Evolutionary conservation across 257 asterid genomes (phyloP), one percentile per base, ranked within the genome.

Genomic region (Mentha longifolia): DNA sequence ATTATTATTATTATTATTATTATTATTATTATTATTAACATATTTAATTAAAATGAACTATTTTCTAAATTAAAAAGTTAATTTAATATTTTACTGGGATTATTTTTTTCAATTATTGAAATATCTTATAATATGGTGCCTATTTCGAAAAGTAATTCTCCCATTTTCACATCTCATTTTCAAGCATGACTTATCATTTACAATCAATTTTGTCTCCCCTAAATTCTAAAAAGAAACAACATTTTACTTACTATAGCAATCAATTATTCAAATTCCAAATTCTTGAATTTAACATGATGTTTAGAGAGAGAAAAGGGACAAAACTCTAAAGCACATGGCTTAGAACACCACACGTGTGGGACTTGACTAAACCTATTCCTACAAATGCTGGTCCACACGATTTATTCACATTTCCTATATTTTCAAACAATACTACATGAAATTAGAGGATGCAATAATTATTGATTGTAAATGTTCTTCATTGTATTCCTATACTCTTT

Each of bases 291-390:
- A 28, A 3, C 51, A 14, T 50, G 17, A 69, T 37, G 52, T 61
- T 64, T 54, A 9, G 52, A 37, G 33, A 33, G 17, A 46, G 56
- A 30, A 55, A 70, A 63, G 56, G 65, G 20, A 57, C 80, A 71
- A 71, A 56, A 74, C 69, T 78, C 67, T 22, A 35, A 49, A 43
- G 59, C 80, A 79, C 80, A 79, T 79, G 83, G 77, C 43, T 58
- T 28, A 58, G 55, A 75, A 79, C 83, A 71, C 52, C 68, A 75
- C 80, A 75, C 80, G 73, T 75, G 83, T 66, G 80, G 61, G 39
- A 57, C 62, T 57, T 28, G 19, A 25, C 41, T 28, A 25, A 57
- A 56, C 62, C 39, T 25, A 12, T 17, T 52, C 13, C 14, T 30
- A 52, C 1, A 52, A 52, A 30, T 60, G 8, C 45, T 59, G 45